These are phyloP conservation scores for Phytophthora sp. DNA, from an alignment of 352 stramenopile species.

Conservation along the genomic window DNA sequence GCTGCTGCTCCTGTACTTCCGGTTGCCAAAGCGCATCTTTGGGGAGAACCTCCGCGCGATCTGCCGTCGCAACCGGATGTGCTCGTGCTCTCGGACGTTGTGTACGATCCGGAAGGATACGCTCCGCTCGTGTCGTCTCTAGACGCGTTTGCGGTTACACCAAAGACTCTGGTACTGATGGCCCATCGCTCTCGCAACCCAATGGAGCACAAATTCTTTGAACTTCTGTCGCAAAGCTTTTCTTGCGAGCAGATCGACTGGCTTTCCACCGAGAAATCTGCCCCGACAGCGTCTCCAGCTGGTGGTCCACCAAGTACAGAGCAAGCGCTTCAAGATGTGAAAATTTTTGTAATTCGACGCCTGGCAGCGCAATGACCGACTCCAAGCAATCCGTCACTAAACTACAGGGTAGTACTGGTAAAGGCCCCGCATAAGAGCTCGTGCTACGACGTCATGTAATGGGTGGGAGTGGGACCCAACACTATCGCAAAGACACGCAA, in stretches of 20 bases:
- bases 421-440: constrained; percentile 29
- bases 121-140: constrained; percentile 69
- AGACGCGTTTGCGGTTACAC: constrained; percentile 37
- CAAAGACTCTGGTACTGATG: constrained; percentile 69
- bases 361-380: constrained; percentile 26
- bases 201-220: constrained; percentile 85
- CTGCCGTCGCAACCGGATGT: constrained; percentile 60
- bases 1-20: constrained; percentile 18
- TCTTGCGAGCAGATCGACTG: constrained; percentile 57
- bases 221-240: constrained; percentile 55
- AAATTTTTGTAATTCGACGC: constrained; percentile 67
- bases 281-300: constrained; percentile 20
- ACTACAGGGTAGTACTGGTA: too few species aligned
- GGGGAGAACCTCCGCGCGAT: constrained; percentile 51
- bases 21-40: constrained; percentile 53
- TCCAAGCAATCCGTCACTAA: constrained; percentile 17
- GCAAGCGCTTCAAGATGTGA: constrained; percentile 64
- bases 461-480: constrained; percentile 17
- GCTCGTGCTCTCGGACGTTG: constrained; percentile 79
- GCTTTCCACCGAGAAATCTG: constrained; percentile 30
- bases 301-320: constrained; percentile 23
- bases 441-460: constrained; percentile 30
- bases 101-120: constrained; percentile 84
- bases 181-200: constrained; percentile 79
- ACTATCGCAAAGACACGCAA: constrained; percentile 30